Percentiles rank a stretch among this genome's conserved stretches.
These are phyloP conservation scores for Cyclostephanos invisitatus DNA, from an alignment of 108 stramenopile genomes.

Conservation along the genomic window DNA sequence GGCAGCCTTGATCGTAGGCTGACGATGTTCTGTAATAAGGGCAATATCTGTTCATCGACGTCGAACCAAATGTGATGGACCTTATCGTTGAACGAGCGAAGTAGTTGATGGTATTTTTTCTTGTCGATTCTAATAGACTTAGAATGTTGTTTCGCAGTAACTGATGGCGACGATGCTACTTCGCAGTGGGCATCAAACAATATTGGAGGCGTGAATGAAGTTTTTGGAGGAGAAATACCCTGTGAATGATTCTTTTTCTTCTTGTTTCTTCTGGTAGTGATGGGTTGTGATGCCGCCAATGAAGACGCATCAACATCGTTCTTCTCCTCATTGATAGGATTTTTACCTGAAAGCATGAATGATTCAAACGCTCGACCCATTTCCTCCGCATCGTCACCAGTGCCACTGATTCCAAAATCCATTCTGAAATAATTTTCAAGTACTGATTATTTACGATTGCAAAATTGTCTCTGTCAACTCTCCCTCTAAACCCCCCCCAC, in stretches of 20 bases:
- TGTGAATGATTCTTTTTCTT: constrained; percentile 45
- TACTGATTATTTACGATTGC: neutral
- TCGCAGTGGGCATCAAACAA: neutral
- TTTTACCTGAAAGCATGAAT: constrained; percentile 50
- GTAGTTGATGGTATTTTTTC: constrained; percentile 50
- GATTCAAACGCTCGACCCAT: constrained; percentile 49
- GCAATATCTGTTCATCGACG: constrained; percentile 54
- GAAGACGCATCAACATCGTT: constrained; percentile 9
- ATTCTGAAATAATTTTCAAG: constrained; percentile 9
- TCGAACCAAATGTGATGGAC: constrained; percentile 65
- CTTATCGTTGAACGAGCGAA: constrained; percentile 57
- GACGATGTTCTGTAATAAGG: constrained; percentile 58
- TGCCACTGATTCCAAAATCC: neutral
- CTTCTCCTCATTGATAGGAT: neutral
- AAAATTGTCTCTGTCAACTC: neutral
- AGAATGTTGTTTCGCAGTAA: neutral
- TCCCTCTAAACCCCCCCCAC: neutral
- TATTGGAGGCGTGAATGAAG: neutral
- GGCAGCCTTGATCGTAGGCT: constrained; percentile 64
- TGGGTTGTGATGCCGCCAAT: constrained; percentile 14
- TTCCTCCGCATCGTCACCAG: constrained; percentile 29
- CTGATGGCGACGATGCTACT: neutral
- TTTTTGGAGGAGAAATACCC: constrained; percentile 8
- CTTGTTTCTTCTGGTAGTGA: constrained; percentile 28
- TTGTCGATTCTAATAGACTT: constrained; percentile 17